Evolutionary conservation across 371 early-diverging fungal species (phyloP).

Genomic region (Mucor indicus): DNA sequence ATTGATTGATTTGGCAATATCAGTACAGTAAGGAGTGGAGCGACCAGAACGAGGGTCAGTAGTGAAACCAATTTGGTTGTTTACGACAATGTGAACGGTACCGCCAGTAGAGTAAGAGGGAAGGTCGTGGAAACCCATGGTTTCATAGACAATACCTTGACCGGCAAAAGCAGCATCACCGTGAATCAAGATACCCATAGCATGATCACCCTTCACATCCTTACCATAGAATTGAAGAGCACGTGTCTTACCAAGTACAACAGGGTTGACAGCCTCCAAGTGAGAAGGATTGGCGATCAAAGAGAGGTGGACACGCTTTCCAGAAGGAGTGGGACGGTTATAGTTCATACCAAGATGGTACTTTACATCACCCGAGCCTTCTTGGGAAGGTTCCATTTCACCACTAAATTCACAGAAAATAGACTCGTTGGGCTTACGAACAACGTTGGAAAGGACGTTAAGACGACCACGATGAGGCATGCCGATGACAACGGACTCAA

Average conservation of each 20-base stretch:
- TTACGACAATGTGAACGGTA: conserved; percentile 95
- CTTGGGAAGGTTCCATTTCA: conserved; percentile 68
- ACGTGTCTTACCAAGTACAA: conserved; percentile 94
- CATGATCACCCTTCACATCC: conserved; percentile 75
- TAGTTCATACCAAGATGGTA: conserved; percentile 98
- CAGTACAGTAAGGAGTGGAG: conserved; percentile 95
- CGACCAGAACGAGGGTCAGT: conserved; percentile 94
- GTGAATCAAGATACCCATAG: conserved; percentile 92
- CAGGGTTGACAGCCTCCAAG: conserved; percentile 97
- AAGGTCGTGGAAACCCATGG: conserved; percentile 92
- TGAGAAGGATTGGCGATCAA: conserved; percentile 98
- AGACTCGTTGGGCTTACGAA: conserved; percentile 95
- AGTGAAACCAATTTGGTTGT: conserved; percentile 99
- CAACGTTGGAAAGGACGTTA: conserved; percentile 97
- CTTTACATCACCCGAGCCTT: conserved; percentile 98
- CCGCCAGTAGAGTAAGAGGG: conserved; percentile 96
- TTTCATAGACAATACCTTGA: conserved; percentile 97
- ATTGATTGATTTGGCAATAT: conserved; percentile 93
- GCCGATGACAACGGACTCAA: conserved; percentile 93
- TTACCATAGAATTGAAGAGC: conserved; percentile 91
- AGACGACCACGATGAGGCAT: conserved; percentile 99
- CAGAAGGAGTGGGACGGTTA: conserved; percentile 92
- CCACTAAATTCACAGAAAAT: conserved; percentile 97
- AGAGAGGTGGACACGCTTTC: conserved; percentile 93
- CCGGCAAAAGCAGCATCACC: conserved; percentile 98